Evolutionary conservation across 371 early-diverging fungal species (phyloP).

Genomic region (Dinochytrium kinnereticum): DNA sequence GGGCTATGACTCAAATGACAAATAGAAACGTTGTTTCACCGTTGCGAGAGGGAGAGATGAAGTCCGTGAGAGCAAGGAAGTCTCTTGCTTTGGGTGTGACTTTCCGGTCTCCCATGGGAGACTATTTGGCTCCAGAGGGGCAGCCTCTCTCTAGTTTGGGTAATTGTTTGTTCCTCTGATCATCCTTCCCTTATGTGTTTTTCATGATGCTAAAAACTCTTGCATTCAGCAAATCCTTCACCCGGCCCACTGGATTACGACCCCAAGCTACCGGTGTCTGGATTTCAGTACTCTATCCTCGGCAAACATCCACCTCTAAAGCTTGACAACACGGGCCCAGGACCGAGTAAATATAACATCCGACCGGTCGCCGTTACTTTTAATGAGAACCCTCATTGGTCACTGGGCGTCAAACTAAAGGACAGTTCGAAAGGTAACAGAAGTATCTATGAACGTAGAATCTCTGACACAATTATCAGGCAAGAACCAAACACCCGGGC

Average conservation of each 20-base stretch:
- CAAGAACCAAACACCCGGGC: conserved; percentile 37
- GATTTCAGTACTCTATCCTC: conserved; percentile 50
- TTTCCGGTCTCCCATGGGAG: conserved; percentile 45
- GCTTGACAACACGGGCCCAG: conserved; percentile 37
- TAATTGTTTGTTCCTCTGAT: not conserved
- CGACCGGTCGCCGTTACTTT: conserved; percentile 29
- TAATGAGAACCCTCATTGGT: conserved; percentile 47
- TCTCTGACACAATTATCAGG: conserved; percentile 25
- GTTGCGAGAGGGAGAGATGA: not conserved
- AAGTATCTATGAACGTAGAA: too few relatives aligned
- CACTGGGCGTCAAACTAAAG: conserved; percentile 35
- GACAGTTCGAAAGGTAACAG: conserved; percentile 15
- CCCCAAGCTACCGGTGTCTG: conserved; percentile 46
- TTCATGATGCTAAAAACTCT: not conserved
- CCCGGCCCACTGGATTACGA: conserved; percentile 53
- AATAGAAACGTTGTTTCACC: not conserved
- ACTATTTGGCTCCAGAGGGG: conserved; percentile 35
- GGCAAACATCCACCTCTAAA: conserved; percentile 42
- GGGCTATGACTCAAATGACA: not conserved
- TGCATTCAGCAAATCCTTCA: conserved; percentile 45
- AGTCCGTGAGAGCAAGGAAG: not conserved
- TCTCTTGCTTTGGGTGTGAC: conserved; percentile 26
- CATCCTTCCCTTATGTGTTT: not conserved
- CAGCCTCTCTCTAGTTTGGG: conserved; percentile 28
- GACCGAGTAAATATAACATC: conserved; percentile 45